Conservation (phyloP, 1,139 yeast genomes). For the Geotrichum fermentans region DNA sequence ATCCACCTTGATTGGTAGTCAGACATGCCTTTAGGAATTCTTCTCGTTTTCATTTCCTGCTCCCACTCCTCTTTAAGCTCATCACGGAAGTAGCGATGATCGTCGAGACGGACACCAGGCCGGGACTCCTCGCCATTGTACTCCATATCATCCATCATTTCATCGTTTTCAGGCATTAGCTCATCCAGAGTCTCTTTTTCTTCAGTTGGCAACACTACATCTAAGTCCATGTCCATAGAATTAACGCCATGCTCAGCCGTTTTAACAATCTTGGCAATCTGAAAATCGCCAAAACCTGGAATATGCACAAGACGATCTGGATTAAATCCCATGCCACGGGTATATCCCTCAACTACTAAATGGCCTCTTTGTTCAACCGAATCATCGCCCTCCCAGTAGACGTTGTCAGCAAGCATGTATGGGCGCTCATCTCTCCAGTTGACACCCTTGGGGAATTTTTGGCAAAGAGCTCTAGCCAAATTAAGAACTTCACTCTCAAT, state of each 20-base stretch:
- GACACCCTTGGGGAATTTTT: conserved; percentile 77
- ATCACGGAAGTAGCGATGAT: conserved; percentile 53
- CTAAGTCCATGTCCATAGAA: conserved; percentile 37
- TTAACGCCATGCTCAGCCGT: conserved; percentile 25
- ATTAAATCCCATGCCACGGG: conserved; percentile 80
- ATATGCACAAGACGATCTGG: conserved; percentile 75
- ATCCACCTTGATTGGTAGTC: conserved; percentile 95
- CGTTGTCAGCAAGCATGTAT: conserved; percentile 69
- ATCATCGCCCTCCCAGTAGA: conserved; percentile 45
- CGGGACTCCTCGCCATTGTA: conserved; percentile 45
- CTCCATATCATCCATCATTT: conserved; percentile 46
- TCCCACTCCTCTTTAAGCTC: conserved; percentile 41
- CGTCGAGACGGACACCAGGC: conserved; percentile 66
- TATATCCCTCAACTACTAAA: conserved; percentile 70
- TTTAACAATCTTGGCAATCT: conserved; percentile 52
- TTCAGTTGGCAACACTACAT: conserved; percentile 42
- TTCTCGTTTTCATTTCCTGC: conserved; percentile 32
- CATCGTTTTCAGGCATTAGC: conserved; percentile 55
- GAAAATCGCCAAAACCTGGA: conserved; percentile 88
- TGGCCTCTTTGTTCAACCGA: conserved; percentile 38
- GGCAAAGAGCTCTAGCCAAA: conserved; percentile 72
- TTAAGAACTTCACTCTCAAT: conserved; percentile 61
- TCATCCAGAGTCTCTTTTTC: conserved; percentile 64
- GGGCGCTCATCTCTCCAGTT: conserved; percentile 92
- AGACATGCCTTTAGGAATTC: conserved; percentile 82